phyloP scores from a whole-genome alignment of 108 stramenopile species.

The Stephanodiscus triporus region DNA sequence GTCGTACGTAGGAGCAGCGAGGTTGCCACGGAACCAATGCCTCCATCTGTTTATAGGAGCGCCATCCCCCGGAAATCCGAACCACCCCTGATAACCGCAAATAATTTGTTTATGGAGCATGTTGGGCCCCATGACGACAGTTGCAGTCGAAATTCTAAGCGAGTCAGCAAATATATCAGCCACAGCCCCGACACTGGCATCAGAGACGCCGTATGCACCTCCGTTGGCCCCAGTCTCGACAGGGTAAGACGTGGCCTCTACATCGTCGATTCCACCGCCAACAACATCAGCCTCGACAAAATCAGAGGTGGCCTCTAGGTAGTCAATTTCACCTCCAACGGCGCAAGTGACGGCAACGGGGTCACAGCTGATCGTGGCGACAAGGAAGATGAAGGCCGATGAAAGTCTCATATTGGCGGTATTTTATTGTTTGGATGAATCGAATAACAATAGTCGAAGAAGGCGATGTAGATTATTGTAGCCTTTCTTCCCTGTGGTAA shows the following conservation, averaged over 20 bases:
- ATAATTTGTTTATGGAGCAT: constrained; percentile 26
- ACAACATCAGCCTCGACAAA: too few species aligned
- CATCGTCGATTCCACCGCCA: background rate
- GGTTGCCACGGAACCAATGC: constrained; percentile 33
- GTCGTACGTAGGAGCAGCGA: constrained; percentile 13
- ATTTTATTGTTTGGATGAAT: too few species aligned
- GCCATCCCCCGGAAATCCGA: constrained; percentile 41
- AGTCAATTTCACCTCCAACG: too few species aligned
- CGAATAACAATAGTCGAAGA: too few species aligned
- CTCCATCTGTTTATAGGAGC: constrained; percentile 41
- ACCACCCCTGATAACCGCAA: constrained; percentile 62
- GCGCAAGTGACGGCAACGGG: too few species aligned
- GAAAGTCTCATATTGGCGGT: too few species aligned
- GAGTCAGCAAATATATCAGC: too few species aligned
- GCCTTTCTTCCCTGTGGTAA: too few species aligned
- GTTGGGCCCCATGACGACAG: background rate
- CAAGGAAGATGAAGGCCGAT: too few species aligned
- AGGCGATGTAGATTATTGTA: too few species aligned
- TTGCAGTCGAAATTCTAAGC: background rate
- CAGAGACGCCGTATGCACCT: background rate
- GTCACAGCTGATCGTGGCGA: too few species aligned
- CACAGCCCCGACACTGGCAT: background rate
- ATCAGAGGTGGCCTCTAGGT: too few species aligned
- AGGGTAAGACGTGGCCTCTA: background rate
- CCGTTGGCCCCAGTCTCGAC: background rate